Base-by-base conservation (phyloP, 2,329 filamentous ascomycete genomes). In the Cladosporium sp. region DNA sequence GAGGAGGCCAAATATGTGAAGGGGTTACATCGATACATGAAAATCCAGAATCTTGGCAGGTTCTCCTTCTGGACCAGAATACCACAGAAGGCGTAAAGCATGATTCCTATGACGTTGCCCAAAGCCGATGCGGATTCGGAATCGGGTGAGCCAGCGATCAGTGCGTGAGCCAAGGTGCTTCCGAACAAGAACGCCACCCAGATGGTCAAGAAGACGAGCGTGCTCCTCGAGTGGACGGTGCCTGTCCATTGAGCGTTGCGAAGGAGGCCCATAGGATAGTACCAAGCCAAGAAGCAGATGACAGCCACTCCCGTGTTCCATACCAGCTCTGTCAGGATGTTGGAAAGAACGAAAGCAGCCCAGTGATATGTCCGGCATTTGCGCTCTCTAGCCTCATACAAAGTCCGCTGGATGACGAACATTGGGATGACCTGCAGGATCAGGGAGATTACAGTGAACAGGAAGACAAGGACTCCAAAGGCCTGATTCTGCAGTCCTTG, bases 361-460 rank as follows among this genome's bases (percentile, higher is more conserved):
- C 85, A 89, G 0, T 82, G 86, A 68, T 89, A 89, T 0, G 81
- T 75, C 59, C 87, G 86, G 63, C 77, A 80, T 0, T 83, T 77
- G 5, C 77, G 71, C 58, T 82, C 78, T 38, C 78, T 77, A 6
- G 72, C 75, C 65, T 81, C 78, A 61, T 80, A 81, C 3, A 82
- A 66, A 2, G 75, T 71, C 39, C 78, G 74, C 60, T 80, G 77
- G 3, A 74, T 77, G 30, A 77, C 69, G 59, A 80, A 81, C 34
- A 76, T 68, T 1, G 79, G 79, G 65, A 80, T 78, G 52, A 80
- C 79, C 58, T 79, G 75, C 53, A 78, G 74, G 2, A 76, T 73
- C 19, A 78, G 62, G 4, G 71, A 73, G 2, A 63, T 61, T 0
- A 50, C 39, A 1, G 42, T 29, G 7, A 67, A 68, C 1, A 63